These are phyloP conservation scores for Oxytropis ochrocephala DNA, from an alignment of 306 rosid species.

Conservation along the genomic window DNA sequence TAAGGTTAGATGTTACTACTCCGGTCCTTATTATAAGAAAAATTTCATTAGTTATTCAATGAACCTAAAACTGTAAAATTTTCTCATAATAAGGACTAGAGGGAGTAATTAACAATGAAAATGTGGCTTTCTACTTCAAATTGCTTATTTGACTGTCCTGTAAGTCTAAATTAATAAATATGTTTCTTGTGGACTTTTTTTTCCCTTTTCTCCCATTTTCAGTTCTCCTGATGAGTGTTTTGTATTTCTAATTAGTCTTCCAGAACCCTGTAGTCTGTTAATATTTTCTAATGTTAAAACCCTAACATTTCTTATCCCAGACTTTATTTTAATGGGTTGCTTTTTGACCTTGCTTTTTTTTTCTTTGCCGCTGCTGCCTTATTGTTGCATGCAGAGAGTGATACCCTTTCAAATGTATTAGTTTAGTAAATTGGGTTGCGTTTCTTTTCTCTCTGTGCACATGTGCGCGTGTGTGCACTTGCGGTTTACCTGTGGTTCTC, in stretches of 20 bases:
- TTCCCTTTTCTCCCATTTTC: not conserved
- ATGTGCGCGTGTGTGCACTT: not conserved
- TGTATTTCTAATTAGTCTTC: not conserved
- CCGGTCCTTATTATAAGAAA: too few relatives aligned
- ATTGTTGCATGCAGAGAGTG: not conserved
- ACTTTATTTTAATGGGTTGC: not conserved
- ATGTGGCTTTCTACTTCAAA: not conserved
- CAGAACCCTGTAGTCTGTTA: not conserved
- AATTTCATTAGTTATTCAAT: too few relatives aligned
- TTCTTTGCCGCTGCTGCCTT: not conserved
- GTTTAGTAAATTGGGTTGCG: not conserved
- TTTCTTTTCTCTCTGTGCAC: not conserved
- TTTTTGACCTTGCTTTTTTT: not conserved
- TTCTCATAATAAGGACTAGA: too few relatives aligned
- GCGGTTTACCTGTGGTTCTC: not conserved
- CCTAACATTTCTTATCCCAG: not conserved
- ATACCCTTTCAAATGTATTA: not conserved
- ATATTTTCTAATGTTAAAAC: not conserved
- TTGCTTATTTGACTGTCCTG: not conserved
- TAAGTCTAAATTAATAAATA: not conserved
- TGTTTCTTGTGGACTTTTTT: not conserved
- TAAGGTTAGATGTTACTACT: not conserved
- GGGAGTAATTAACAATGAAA: constrained; percentile 5
- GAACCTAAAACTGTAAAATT: too few relatives aligned
- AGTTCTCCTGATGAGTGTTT: not conserved